Evolutionary conservation across 1,139 yeast genomes (phyloP).

Genomic region (Kodamaea anthophila): DNA sequence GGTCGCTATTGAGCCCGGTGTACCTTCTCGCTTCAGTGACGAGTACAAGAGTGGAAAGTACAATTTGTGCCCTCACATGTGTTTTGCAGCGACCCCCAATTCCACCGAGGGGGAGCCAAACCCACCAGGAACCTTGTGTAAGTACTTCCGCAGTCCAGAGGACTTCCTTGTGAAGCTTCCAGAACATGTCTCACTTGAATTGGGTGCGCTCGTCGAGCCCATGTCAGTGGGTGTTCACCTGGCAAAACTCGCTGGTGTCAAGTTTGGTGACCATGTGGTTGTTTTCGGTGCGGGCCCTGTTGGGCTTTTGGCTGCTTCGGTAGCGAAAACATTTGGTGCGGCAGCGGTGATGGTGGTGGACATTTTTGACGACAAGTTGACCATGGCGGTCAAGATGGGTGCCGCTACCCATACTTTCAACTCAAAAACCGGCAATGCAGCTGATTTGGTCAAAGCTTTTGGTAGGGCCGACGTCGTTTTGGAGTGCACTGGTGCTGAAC

Average conservation of each 20-base stretch:
- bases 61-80: slow-evolving; percentile 78
- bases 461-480: slow-evolving; percentile 48
- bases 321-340: slow-evolving; percentile 82
- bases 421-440: slow-evolving; percentile 34
- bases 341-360: slow-evolving; percentile 61
- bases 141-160: slow-evolving; percentile 71
- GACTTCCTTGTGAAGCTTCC: slow-evolving; percentile 80
- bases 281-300: slow-evolving; percentile 95
- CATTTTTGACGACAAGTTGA: slow-evolving; percentile 51
- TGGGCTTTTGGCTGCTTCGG: slow-evolving; percentile 73
- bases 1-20: slow-evolving; percentile 72
- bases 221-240: slow-evolving; percentile 84
- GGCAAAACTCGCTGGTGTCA: slow-evolving; percentile 58
- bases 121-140: slow-evolving; percentile 66
- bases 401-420: slow-evolving; percentile 58
- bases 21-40: slow-evolving; percentile 70
- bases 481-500: slow-evolving; percentile 71
- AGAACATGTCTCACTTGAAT: slow-evolving; percentile 67
- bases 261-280: slow-evolving; percentile 67
- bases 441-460: slow-evolving; percentile 35
- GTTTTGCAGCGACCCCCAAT: slow-evolving; percentile 79
- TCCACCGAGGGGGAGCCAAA: slow-evolving; percentile 33
- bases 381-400: slow-evolving; percentile 51
- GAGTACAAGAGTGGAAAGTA: slow-evolving; percentile 72
- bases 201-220: slow-evolving; percentile 89